Percentiles rank a stretch among this genome's conserved stretches.
These are phyloP conservation scores for Pythium insidiosum DNA, from an alignment of 352 stramenopile species.

Conservation along the genomic window DNA sequence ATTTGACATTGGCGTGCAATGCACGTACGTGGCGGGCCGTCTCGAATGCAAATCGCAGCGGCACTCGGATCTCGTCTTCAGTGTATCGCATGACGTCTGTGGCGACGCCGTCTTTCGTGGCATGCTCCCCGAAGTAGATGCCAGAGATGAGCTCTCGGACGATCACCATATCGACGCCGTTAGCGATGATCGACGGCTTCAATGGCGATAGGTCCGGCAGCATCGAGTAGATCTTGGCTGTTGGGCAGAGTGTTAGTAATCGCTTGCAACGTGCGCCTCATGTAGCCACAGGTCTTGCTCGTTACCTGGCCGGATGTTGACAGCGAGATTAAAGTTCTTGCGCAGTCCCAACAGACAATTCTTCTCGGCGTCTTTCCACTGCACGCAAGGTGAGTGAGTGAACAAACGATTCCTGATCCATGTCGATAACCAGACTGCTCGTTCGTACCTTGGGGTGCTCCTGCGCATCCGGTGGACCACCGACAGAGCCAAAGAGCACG, in stretches of 20 bases:
- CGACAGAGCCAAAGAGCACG: conserved; percentile 96
- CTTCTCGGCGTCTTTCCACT: conserved; percentile 90
- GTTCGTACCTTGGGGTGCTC: conserved; percentile 66
- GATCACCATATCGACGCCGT: conserved; percentile 97
- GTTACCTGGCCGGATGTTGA: conserved; percentile 92
- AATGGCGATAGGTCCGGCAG: conserved; percentile 96
- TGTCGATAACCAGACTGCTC: no score
- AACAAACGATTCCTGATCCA: no score
- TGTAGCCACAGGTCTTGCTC: no score
- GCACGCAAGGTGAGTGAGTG: not conserved
- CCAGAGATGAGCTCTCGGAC: conserved; percentile 97
- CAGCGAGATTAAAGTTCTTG: conserved; percentile 96
- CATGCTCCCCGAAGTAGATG: conserved; percentile 97
- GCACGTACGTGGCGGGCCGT: conserved; percentile 73
- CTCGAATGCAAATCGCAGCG: conserved; percentile 83
- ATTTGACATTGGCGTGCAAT: no score
- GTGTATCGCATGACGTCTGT: conserved; percentile 98
- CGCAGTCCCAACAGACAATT: conserved; percentile 96
- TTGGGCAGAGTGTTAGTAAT: no score
- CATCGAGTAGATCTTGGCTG: conserved; percentile 96
- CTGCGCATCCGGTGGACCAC: conserved; percentile 90
- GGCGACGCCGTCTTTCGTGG: conserved; percentile 53
- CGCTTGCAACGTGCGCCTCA: no score
- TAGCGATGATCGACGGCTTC: conserved; percentile 94
- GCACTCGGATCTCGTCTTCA: conserved; percentile 86